phyloP scores from a whole-genome alignment of 805 yeast genomes.

The Kodamaea leandrae region DNA sequence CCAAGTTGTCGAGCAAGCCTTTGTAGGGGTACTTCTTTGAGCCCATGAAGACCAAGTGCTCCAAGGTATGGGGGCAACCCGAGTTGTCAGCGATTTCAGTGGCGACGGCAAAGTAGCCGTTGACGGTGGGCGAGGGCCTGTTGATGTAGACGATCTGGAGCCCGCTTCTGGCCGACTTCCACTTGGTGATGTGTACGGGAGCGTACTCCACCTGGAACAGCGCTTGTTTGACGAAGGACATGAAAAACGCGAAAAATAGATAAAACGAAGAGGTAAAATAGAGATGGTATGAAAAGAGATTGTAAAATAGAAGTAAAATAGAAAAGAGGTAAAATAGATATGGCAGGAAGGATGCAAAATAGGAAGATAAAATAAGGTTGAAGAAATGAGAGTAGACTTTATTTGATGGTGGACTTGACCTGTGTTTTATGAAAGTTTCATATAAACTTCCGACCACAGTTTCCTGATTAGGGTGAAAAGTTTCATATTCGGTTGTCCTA shows the following conservation, averaged over 20 bases:
- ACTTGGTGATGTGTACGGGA: conserved; percentile 67
- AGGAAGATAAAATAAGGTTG: no score
- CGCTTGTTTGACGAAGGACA: conserved; percentile 29
- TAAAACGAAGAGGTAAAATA: background rate
- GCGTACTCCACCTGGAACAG: conserved; percentile 70
- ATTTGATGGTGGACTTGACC: no score
- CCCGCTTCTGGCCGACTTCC: conserved; percentile 79
- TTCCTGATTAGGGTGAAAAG: no score
- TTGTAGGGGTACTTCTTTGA: conserved; percentile 85
- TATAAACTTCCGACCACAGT: no score
- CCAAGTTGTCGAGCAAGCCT: conserved; percentile 83
- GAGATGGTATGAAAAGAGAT: background rate
- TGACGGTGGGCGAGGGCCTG: conserved; percentile 82
- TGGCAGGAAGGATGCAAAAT: no score
- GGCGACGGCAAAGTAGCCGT: conserved; percentile 95
- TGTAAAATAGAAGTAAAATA: background rate
- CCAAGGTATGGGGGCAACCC: conserved; percentile 94
- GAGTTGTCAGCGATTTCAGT: conserved; percentile 85
- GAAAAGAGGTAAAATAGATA: background rate
- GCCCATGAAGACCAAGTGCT: conserved; percentile 94
- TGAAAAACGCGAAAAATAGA: background rate
- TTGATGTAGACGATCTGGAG: conserved; percentile 73
- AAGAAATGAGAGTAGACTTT: no score
- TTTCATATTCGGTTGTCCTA: no score
- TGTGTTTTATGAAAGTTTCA: no score